Evolutionary conservation across 2,329 filamentous ascomycete species (phyloP).

Genomic region (Aspergillus ruber): DNA sequence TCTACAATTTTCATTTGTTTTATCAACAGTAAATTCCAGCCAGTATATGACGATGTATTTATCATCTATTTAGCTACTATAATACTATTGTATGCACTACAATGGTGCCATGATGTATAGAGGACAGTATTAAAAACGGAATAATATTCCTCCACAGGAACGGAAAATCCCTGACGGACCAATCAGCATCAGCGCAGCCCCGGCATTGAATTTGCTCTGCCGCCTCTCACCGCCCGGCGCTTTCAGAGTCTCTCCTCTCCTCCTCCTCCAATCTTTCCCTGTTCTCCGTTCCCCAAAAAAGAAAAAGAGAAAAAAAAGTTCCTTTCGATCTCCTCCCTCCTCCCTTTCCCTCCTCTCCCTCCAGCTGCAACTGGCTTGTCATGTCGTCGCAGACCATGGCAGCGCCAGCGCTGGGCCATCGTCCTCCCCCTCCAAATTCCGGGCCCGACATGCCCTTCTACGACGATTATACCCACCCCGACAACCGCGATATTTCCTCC

Average conservation of each 20-base stretch:
- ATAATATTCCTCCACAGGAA: background rate
- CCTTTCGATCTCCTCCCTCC: constrained; percentile 15
- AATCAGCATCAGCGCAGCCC: constrained; percentile 3
- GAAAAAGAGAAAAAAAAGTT: constrained; percentile 5
- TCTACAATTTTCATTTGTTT: no score
- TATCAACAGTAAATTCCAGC: no score
- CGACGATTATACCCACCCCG: constrained; percentile 24
- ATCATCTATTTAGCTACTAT: no score
- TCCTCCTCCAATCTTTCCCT: constrained; percentile 7
- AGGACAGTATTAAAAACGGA: background rate
- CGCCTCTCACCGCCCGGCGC: constrained; percentile 10
- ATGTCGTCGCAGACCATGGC: constrained; percentile 45
- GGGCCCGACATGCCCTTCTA: constrained; percentile 35
- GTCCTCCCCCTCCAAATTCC: constrained; percentile 36
- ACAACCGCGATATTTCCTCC: constrained; percentile 20
- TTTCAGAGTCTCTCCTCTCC: constrained; percentile 5
- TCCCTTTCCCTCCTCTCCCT: constrained; percentile 16
- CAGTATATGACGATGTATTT: no score
- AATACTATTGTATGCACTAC: no score
- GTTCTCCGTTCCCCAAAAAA: constrained; percentile 8
- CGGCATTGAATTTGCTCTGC: constrained; percentile 7
- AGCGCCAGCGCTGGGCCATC: constrained; percentile 42
- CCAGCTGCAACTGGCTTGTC: constrained; percentile 26
- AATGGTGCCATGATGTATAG: no score
- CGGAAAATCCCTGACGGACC: background rate